Conservation (phyloP, 2,329 filamentous ascomycete genomes). For the Kalmusia sp. region DNA sequence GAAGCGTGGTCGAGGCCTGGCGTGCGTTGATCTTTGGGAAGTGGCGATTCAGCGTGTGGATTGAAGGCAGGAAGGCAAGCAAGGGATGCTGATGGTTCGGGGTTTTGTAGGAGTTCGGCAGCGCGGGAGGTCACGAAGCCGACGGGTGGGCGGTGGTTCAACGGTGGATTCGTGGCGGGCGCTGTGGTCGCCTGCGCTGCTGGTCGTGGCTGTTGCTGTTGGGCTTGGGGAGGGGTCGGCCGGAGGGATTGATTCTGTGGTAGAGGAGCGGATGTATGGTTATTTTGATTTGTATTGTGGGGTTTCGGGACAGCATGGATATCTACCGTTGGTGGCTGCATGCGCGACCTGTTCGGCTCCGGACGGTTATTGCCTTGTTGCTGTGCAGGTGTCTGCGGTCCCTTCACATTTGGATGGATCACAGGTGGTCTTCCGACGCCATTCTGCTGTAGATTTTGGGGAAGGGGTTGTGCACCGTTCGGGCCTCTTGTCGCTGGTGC, state of each 20-base stretch:
- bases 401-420: slow-evolving; percentile 34
- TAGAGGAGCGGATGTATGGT: slow-evolving; percentile 26
- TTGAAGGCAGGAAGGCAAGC: slow-evolving; percentile 53
- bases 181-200: slow-evolving; percentile 7
- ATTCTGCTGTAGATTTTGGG: slow-evolving; percentile 36
- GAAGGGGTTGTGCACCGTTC: slow-evolving; percentile 23
- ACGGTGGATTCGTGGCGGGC: slow-evolving; percentile 20
- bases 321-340: slow-evolving; percentile 30
- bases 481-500: slow-evolving; percentile 30
- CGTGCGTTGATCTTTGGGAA: slow-evolving; percentile 77
- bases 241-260: slow-evolving; percentile 30
- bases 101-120: slow-evolving; percentile 49
- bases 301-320: slow-evolving; percentile 26
- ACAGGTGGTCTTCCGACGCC: slow-evolving; percentile 24
- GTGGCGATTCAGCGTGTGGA: slow-evolving; percentile 65
- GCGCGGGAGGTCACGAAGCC: slow-evolving; percentile 57
- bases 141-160: slow-evolving; percentile 38
- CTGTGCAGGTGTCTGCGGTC: slow-evolving; percentile 34
- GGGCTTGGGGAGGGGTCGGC: slow-evolving; percentile 33
- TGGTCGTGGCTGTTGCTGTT: slow-evolving; percentile 14
- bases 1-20: slow-evolving; percentile 83
- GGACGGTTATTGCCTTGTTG: slow-evolving; percentile 30
- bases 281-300: slow-evolving; percentile 18
- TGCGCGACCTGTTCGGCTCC: slow-evolving; percentile 28
- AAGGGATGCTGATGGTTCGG: slow-evolving; percentile 35